Conservation (phyloP, 306 rosid genomes). For the Cucumis cinereus region DNA sequence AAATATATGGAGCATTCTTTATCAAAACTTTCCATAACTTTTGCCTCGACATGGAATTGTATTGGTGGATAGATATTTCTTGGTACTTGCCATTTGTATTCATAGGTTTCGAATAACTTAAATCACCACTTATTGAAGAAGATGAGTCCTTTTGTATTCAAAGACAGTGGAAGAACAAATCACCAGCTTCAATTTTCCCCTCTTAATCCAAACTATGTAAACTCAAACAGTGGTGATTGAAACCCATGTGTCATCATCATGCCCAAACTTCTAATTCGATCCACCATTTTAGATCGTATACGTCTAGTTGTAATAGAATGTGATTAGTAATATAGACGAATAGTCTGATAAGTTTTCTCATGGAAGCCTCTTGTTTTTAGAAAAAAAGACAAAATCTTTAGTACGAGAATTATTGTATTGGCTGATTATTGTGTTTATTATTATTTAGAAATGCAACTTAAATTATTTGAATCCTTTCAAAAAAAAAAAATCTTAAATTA, state of each 20-base stretch:
- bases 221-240: not conserved
- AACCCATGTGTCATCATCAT: not conserved
- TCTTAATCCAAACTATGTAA: not conserved
- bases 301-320: too few relatives aligned
- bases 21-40: not conserved
- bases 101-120: not conserved
- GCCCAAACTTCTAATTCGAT: not conserved
- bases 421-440: too few relatives aligned
- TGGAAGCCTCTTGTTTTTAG: not conserved
- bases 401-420: too few relatives aligned
- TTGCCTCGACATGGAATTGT: not conserved
- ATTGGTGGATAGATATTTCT: conserved; percentile 1
- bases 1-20: conserved; percentile 3
- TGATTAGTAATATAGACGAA: not conserved
- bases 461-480: too few relatives aligned
- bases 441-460: too few relatives aligned
- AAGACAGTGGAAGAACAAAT: not conserved
- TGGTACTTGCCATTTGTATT: conserved; percentile 1
- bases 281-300: too few relatives aligned
- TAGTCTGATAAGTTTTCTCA: not conserved
- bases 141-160: not conserved
- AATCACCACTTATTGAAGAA: not conserved
- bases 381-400: not conserved
- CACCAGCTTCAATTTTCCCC: not conserved
- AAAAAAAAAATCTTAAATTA: too few relatives aligned